These are phyloP conservation scores for Leishmania mexicana DNA, from an alignment of 208 protist genomes.

Conservation along the genomic window DNA sequence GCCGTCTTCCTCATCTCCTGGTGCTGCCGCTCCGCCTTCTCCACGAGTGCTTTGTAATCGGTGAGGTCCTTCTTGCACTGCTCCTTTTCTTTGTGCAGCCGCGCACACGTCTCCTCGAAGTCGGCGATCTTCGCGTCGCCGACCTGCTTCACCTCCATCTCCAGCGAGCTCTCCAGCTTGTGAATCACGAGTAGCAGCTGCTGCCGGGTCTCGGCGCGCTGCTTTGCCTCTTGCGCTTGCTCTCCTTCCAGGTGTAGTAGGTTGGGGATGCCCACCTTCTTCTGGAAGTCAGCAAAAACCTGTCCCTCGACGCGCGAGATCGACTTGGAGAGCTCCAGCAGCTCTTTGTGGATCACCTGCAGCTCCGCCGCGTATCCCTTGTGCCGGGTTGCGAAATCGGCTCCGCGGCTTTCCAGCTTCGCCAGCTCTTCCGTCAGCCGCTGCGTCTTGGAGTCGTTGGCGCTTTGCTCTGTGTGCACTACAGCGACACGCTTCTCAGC, in stretches of 20 bases:
- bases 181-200: slow-evolving; percentile 77
- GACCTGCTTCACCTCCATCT: slow-evolving; percentile 68
- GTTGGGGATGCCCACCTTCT: slow-evolving; percentile 81
- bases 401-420: slow-evolving; percentile 27
- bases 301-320: slow-evolving; percentile 81
- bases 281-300: slow-evolving; percentile 92
- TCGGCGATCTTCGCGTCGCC: slow-evolving; percentile 42
- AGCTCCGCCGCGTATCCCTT: slow-evolving; percentile 35
- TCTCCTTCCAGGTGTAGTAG: slow-evolving; percentile 90
- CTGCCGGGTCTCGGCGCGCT: slow-evolving; percentile 72
- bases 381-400: slow-evolving; percentile 21
- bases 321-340: slow-evolving; percentile 47
- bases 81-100: slow-evolving; percentile 52
- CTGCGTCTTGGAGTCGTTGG: slow-evolving; percentile 45
- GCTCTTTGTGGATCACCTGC: slow-evolving; percentile 43
- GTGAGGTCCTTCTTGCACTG: slow-evolving; percentile 67
- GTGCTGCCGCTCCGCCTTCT: slow-evolving; percentile 54
- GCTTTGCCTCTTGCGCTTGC: slow-evolving; percentile 44
- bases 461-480: slow-evolving; percentile 37
- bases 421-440: slow-evolving; percentile 29
- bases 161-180: slow-evolving; percentile 76
- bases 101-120: slow-evolving; percentile 36
- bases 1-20: slow-evolving; percentile 37
- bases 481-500: slow-evolving; percentile 46
- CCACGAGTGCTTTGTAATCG: slow-evolving; percentile 56